Conservation (phyloP, 2,329 filamentous ascomycete species). For the Fusarium nanum region DNA sequence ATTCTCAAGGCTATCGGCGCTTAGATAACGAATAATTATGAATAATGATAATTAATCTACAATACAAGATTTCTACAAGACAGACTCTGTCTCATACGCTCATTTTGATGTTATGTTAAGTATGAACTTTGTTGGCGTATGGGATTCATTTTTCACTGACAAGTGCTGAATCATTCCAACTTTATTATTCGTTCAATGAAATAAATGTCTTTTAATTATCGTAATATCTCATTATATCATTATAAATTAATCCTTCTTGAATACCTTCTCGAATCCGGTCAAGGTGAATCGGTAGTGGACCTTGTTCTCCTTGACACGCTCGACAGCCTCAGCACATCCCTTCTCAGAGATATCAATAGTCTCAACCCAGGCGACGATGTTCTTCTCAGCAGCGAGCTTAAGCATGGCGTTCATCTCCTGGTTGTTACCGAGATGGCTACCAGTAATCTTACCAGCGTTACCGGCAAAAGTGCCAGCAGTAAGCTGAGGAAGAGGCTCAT, state of each 20-base stretch:
- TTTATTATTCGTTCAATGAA: no score
- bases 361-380: constrained; percentile 67
- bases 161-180: no score
- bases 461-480: constrained; percentile 57
- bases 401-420: constrained; percentile 70
- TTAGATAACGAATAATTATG: constrained; percentile 12
- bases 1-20: constrained; percentile 59
- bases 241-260: constrained; percentile 49
- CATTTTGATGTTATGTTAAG: no score
- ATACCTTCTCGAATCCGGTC: constrained; percentile 74
- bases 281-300: constrained; percentile 79
- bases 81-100: not conserved
- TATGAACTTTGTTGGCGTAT: not conserved
- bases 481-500: constrained; percentile 59
- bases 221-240: not conserved
- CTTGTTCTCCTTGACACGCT: constrained; percentile 76
- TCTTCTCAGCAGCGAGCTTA: constrained; percentile 65
- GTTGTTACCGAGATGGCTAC: constrained; percentile 70
- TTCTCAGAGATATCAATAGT: constrained; percentile 73
- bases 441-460: constrained; percentile 64
- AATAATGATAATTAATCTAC: constrained; percentile 1
- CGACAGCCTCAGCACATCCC: constrained; percentile 76
- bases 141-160: not conserved
- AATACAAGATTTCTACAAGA: not conserved
- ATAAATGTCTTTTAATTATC: not conserved